Percentiles rank a stretch among this genome's conserved stretches.
Conservation (phyloP, 2,329 filamentous ascomycete genomes). For the Aureobasidium sp. region DNA sequence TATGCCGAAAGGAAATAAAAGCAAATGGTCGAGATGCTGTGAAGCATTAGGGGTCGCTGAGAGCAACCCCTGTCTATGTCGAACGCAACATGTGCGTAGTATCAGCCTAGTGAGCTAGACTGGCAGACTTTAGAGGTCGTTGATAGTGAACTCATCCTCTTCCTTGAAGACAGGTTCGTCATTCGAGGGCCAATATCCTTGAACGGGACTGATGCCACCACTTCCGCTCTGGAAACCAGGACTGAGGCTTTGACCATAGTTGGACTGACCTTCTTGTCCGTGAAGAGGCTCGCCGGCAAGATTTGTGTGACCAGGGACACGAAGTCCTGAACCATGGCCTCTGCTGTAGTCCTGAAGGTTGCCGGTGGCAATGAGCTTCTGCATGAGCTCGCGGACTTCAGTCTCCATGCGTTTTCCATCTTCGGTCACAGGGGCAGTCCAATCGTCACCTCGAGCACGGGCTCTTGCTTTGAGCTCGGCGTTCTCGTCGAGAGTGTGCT, state of each 20-base stretch:
- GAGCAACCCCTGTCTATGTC: slow-evolving; percentile 4
- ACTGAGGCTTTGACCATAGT: slow-evolving; percentile 36
- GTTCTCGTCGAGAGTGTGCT: slow-evolving; percentile 82
- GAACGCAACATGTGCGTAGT: not conserved
- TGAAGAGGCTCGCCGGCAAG: slow-evolving; percentile 71
- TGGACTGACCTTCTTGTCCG: slow-evolving; percentile 37
- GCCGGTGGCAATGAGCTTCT: slow-evolving; percentile 60
- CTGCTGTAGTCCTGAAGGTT: slow-evolving; percentile 58
- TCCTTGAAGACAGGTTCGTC: slow-evolving; percentile 67
- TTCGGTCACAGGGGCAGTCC: slow-evolving; percentile 77
- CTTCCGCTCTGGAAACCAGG: slow-evolving; percentile 55
- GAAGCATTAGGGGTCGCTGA: slow-evolving; percentile 5
- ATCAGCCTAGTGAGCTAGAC: not conserved
- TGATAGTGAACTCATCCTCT: slow-evolving; percentile 70
- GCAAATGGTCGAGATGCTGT: slow-evolving; percentile 11
- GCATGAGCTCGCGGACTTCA: slow-evolving; percentile 79
- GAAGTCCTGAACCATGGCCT: slow-evolving; percentile 72
- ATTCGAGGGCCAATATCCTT: slow-evolving; percentile 44
- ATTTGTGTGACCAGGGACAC: slow-evolving; percentile 90
- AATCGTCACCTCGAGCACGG: slow-evolving; percentile 62
- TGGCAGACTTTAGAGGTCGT: not conserved
- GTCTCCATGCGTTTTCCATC: slow-evolving; percentile 94
- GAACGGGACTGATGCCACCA: slow-evolving; percentile 48
- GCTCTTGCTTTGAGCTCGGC: slow-evolving; percentile 76
- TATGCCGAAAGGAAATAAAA: slow-evolving; percentile 12